Base-by-base conservation (phyloP, 2,329 filamentous ascomycete species). In the Ceratocystis huliohia region DNA sequence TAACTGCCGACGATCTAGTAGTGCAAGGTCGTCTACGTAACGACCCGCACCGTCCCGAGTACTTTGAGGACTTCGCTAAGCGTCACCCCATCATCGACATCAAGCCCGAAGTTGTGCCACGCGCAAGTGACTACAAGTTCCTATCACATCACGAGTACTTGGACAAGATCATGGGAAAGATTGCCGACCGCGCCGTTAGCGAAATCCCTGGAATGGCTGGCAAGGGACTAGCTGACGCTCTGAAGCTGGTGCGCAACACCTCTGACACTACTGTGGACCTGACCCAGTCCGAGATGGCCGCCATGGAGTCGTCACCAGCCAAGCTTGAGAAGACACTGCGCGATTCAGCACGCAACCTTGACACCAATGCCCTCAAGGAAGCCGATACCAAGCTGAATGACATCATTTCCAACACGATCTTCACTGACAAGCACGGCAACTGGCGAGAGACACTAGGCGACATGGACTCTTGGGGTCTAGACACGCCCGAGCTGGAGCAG, bases 61-160 rank as follows among this genome's bases (percentile, higher is more conserved):
- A 96, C 75, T 77, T 93, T 66, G 91, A 96, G 74, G 90, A 96
- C 75, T 88, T 96, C 72, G 84, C 88, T 68, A 82, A 82, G 67
- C 82, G 93, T 69, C 84, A 90, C 72, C 89, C 91, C 65, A 80
- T 89, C 63, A 82, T 94, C 68, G 93, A 97, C 78, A 83, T 87
- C 73, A 84, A 79, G 74, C 82, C 77, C 70, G 80, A 76, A 67
- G 77, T 72, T 75, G 61, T 75, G 76, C 73, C 76, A 74, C 72
- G 81, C 79, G 72, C 84, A 65, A 78, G 79, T 63, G 80, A 85
- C 68, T 72, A 73, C 57, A 77, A 82, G 69, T 82, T 87, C 76
- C 86, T 87, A 75, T 79, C 76, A 66, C 76, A 82, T 66, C 81
- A 84, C 69, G 85, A 90, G 73, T 82, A 86, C 69, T 17, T 68